A percentile compares a stretch with the other conserved stretches of the same genome.
Evolutionary conservation across 306 rosid species (phyloP).

Genomic region (Trifolium fragiferum): DNA sequence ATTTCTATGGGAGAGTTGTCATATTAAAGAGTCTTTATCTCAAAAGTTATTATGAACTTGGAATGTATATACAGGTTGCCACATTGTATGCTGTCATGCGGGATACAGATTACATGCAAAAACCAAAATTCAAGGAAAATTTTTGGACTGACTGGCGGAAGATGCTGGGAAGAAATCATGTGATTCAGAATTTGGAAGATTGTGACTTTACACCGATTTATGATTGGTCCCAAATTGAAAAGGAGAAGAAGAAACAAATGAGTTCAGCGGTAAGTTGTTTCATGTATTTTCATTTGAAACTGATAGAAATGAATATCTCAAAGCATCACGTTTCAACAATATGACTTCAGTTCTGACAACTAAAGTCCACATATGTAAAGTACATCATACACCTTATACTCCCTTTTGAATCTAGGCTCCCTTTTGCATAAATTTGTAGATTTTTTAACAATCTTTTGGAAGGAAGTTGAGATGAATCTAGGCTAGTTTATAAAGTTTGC

Average conservation of each 20-base stretch:
- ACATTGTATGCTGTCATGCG: conserved; percentile 96
- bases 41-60: conserved; percentile 22
- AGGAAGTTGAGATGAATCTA: conserved; percentile 8
- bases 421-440: background rate
- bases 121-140: conserved; percentile 78
- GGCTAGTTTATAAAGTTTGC: conserved; percentile 6
- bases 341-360: conserved; percentile 4
- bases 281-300: conserved; percentile 16
- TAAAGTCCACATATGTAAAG: background rate
- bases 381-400: background rate
- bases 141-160: conserved; percentile 97
- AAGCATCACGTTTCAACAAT: background rate
- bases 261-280: conserved; percentile 75
- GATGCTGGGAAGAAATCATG: conserved; percentile 83
- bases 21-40: conserved; percentile 3
- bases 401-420: too few species aligned
- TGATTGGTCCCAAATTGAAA: conserved; percentile 85
- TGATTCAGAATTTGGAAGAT: conserved; percentile 82
- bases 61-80: conserved; percentile 73
- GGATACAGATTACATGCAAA: conserved; percentile 93
- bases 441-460: conserved; percentile 1
- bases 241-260: conserved; percentile 95
- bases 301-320: conserved; percentile 23
- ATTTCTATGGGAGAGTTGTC: background rate
- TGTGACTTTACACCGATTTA: conserved; percentile 96